Evolutionary conservation across 106 monocot genomes (phyloP).

Genomic region (Allium fistulosum): DNA sequence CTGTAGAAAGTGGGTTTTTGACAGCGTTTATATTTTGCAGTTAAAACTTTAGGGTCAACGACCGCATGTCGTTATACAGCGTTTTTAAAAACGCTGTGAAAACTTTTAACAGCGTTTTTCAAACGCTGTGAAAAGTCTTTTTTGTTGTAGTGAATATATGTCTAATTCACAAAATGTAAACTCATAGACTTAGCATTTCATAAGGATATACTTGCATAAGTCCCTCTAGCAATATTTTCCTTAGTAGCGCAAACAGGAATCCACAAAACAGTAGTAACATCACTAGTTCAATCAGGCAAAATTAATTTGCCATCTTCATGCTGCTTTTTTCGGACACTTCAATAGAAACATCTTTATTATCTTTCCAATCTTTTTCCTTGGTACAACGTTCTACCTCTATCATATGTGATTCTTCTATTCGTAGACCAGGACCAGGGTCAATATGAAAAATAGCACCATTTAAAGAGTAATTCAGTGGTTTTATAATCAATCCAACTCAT

Average conservation of each 20-base stretch:
- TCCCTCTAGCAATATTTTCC: conserved; percentile 62
- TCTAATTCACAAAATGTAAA: too few relatives aligned
- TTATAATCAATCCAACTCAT: conserved; percentile 81
- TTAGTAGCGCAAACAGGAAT: conserved; percentile 87
- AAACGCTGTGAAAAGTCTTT: too few relatives aligned
- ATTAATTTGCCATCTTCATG: conserved; percentile 56
- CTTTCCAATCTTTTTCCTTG: conserved; percentile 9
- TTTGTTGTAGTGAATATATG: too few relatives aligned
- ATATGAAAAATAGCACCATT: conserved; percentile 75
- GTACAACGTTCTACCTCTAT: conserved; percentile 70
- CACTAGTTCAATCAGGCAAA: conserved; percentile 87
- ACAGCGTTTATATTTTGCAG: too few relatives aligned
- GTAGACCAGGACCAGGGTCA: conserved; percentile 82
- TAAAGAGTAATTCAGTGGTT: conserved; percentile 76
- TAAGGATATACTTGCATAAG: too few relatives aligned
- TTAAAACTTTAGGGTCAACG: too few relatives aligned
- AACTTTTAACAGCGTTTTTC: too few relatives aligned
- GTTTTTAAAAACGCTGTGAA: too few relatives aligned
- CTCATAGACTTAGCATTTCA: too few relatives aligned
- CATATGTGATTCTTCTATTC: conserved; percentile 57
- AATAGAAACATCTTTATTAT: conserved; percentile 9
- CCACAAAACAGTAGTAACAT: conserved; percentile 66
- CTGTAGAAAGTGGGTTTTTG: too few relatives aligned
- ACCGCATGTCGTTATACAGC: too few relatives aligned
- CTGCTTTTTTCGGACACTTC: conserved; percentile 15